These are phyloP conservation scores for Rhodosporidiobolus odoratus DNA, from an alignment of 768 basidiomycete genomes.

Conservation along the genomic window DNA sequence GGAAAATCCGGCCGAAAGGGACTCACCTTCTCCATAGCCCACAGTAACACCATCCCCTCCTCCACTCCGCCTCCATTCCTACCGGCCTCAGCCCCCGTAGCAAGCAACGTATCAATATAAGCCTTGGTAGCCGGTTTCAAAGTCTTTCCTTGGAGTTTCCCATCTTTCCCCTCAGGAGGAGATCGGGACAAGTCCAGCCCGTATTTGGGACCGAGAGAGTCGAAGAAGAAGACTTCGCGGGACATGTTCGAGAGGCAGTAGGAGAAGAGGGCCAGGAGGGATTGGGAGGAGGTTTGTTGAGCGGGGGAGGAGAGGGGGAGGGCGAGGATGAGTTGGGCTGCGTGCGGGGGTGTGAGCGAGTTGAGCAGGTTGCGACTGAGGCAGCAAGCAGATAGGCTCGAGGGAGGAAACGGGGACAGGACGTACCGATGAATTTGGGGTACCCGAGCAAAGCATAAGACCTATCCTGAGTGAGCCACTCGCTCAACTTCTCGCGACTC, in stretches of 20 bases:
- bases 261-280: conserved; percentile 16
- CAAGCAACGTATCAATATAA: conserved; percentile 64
- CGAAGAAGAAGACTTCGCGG: conserved; percentile 60
- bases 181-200: conserved; percentile 47
- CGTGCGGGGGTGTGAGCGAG: not conserved
- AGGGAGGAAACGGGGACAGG: conserved; percentile 57
- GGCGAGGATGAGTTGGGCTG: conserved; percentile 54
- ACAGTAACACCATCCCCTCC: conserved; percentile 66
- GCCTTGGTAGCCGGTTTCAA: conserved; percentile 61
- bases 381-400: conserved; percentile 20
- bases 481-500: conserved; percentile 52
- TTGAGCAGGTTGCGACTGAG: not conserved
- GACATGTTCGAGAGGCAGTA: conserved; percentile 52
- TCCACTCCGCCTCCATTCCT: conserved; percentile 51
- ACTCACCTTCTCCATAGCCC: conserved; percentile 71
- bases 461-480: conserved; percentile 68
- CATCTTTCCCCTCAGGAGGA: not conserved
- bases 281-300: conserved; percentile 1
- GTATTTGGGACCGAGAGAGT: conserved; percentile 52
- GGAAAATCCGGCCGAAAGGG: not conserved
- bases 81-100: conserved; percentile 50
- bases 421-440: conserved; percentile 63
- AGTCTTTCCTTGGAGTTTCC: conserved; percentile 50
- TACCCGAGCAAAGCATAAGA: conserved; percentile 71
- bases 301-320: conserved; percentile 51